Base-by-base conservation (phyloP, 179 eudicot species). In the Gypsophila paniculata region DNA sequence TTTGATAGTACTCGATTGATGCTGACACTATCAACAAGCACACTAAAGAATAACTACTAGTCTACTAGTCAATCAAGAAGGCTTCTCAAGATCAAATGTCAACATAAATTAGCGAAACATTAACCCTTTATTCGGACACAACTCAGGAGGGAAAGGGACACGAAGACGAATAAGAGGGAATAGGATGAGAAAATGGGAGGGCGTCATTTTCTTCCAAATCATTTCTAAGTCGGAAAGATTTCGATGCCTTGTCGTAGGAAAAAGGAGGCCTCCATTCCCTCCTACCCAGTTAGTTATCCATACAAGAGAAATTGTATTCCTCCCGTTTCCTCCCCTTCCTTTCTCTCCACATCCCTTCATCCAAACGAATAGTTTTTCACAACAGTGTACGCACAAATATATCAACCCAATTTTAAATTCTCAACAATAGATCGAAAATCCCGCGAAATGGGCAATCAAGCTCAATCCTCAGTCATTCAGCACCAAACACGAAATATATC, bases 1-100 rank as follows among this genome's bases (percentile, higher is more conserved):
- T 65, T 29, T 6, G 10, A 34, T 51, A 67, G 13, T 49, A 52
- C 18, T 48, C 25, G 25, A 54, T 69, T 70, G 39, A 77, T 21
- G 18, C 25, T 48, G 8, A 36, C 38, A 19, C 36, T 25, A 29
- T 5, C 48, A 18, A 23, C 42, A 25, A 70, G 6, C 53, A 53
- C 3, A 36, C 7, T 44, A 44, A 5, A 11, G 26, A 13, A 25
- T 23, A 61, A 18, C n/a, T n/a, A n/a, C n/a, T n/a, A n/a, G n/a
- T n/a, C 19, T 58, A 15, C 46, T 22, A 17, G 44, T 49, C 22
- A 36, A 54, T 62, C 51, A 8, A 8, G n/a, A 69, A 54, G 21
- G 32, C 54, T 34, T 34, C 29, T 15, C 21, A 17, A 15, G 49
- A 48, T 49, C 19, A 6, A 63, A 66, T 48, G 70, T 12, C 13